Percentiles rank a stretch among this genome's conserved stretches.
phyloP scores from a whole-genome alignment of 192 early-diverging fungal species.

The Geranomyces variabilis region DNA sequence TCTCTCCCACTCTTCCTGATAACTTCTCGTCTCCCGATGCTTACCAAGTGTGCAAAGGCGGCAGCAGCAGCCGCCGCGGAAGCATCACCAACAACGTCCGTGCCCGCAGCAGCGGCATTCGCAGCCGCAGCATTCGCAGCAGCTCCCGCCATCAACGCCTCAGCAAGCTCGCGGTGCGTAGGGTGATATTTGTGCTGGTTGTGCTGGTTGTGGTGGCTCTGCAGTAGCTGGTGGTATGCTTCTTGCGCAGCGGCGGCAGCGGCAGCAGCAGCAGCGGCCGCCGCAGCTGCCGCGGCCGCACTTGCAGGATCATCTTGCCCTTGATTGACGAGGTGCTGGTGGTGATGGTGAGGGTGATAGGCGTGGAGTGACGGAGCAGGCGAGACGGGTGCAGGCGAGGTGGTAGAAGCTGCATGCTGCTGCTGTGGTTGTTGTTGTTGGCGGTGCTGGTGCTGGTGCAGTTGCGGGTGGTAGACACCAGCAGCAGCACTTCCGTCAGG shows the following conservation, averaged over 20 bases:
- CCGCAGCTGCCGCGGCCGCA: constrained; percentile 7
- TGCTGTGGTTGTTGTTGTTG: not conserved
- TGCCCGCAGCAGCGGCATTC: not conserved
- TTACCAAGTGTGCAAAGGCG: not conserved
- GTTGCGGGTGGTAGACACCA: too few species aligned
- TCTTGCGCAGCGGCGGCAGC: not conserved
- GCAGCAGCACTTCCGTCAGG: too few species aligned
- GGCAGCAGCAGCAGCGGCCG: constrained; percentile 1
- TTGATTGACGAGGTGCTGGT: constrained; percentile 13
- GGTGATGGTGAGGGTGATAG: constrained; percentile 13
- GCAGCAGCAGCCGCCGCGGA: not conserved
- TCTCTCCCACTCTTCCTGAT: too few species aligned
- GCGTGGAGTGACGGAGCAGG: too few species aligned
- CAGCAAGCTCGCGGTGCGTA: not conserved
- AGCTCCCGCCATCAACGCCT: not conserved
- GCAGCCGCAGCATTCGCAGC: not conserved
- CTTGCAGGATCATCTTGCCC: not conserved
- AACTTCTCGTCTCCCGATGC: too few species aligned
- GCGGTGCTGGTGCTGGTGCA: too few species aligned
- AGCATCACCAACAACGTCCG: not conserved
- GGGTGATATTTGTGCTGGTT: too few species aligned
- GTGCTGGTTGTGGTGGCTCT: too few species aligned
- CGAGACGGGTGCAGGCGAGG: too few species aligned
- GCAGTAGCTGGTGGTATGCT: too few species aligned
- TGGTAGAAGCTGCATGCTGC: too few species aligned